Evolutionary conservation across 345 rosid species (phyloP).

Genomic region (Dipteronia dyeriana): DNA sequence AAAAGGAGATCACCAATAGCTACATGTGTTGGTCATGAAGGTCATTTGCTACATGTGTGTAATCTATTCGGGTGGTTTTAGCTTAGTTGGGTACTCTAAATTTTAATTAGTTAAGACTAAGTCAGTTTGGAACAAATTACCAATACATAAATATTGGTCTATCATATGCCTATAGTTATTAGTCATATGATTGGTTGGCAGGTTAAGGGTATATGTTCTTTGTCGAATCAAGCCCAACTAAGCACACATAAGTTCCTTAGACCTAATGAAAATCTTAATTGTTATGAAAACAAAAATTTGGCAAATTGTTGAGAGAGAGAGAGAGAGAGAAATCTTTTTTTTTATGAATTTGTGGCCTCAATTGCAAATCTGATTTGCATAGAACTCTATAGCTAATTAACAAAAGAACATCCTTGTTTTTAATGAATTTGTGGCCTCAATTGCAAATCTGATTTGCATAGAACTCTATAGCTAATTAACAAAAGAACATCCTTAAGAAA

Average conservation of each 20-base stretch:
- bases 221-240: neutral
- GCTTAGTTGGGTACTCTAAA: neutral
- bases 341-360: neutral
- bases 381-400: neutral
- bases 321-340: neutral
- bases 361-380: neutral
- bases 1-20: neutral
- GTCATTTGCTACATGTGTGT: neutral
- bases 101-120: neutral
- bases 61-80: neutral
- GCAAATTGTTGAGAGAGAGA: neutral
- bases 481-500: neutral
- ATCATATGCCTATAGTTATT: neutral
- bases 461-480: neutral
- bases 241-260: neutral
- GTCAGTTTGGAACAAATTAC: neutral
- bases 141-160: neutral
- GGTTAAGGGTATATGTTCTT: neutral
- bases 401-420: neutral
- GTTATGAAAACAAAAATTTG: neutral
- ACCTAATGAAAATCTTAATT: neutral
- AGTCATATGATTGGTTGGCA: neutral
- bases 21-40: neutral
- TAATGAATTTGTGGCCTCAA: neutral
- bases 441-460: neutral